Evolutionary conservation across 225 moss, liverwort and hornwort genomes (phyloP), one percentile per base, ranked within the genome.

Genomic region (Physcomitrellopsis africana): DNA sequence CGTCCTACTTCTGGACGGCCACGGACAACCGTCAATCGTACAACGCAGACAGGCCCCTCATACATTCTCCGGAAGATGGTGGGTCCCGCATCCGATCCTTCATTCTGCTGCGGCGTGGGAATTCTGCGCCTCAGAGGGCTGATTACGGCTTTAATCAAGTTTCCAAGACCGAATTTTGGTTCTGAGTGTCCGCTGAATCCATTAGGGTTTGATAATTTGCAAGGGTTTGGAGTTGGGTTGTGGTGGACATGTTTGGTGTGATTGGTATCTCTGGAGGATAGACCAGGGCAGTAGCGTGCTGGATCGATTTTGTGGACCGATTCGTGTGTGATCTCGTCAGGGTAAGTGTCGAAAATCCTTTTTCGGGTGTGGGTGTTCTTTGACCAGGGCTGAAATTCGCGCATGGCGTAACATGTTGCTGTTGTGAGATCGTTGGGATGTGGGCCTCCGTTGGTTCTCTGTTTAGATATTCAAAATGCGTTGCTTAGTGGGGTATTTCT

Each of bases 211-310:
- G 0, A 10, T 44, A 65, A 10, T 18, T 24, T 56, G 20, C 41
- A 16, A 14, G 59, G 7, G 16, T 24, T n/a, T 71, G 16, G 11
- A 18, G 32, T 37, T 32, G 32, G 52, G 32, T 37, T 32, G 52
- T 37, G 15, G 49, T 49, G 62, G 23, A 24, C 0, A 11, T 13
- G 5, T 74, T 64, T 59, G 59, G 3, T 47, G 54, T 1, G 54
- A 20, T 75, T 49, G 56, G 41, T 23, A 53, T 29, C 32, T 72
- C 14, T 5, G 24, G 29, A 27, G 45, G 49, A 3, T 37, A 1
- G 69, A 56, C 11, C 69, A 18, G 23, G 41, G 42, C 20, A 43
- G 8, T 9, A 46, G 68, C 69, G n/a, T 32, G 41, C 57, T 62
- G 5, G 1, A 59, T 42, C 23, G 11, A 9, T 58, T 45, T 16